These are phyloP conservation scores for Sporothrix luriei DNA, from an alignment of 2,329 filamentous ascomycete genomes.

Conservation along the genomic window DNA sequence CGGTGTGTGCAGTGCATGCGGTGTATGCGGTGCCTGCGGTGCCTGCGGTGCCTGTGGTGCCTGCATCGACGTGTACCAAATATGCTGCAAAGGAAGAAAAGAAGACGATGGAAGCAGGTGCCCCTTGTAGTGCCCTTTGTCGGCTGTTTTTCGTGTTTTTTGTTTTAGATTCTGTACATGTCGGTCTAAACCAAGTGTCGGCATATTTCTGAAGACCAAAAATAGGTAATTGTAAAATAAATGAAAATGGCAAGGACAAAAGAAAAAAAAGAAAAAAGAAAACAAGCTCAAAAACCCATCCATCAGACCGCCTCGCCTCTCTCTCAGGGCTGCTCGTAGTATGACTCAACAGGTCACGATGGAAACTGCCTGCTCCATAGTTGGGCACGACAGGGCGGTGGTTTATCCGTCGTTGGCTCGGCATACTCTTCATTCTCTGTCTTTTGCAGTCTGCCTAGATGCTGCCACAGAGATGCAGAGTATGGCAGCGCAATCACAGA, in stretches of 20 bases:
- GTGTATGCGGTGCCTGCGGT: too few species aligned
- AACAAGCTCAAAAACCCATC: neutral
- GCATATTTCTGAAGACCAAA: neutral
- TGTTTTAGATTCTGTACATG: neutral
- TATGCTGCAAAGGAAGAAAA: neutral
- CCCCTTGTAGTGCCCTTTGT: too few species aligned
- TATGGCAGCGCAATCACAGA: neutral
- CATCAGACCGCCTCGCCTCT: neutral
- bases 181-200: neutral
- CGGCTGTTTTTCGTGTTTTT: neutral
- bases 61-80: constrained; percentile 11
- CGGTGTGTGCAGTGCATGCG: too few species aligned
- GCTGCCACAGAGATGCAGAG: neutral
- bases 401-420: neutral
- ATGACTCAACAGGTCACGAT: constrained; percentile 19
- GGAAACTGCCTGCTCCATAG: neutral
- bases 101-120: neutral
- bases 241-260: too few species aligned
- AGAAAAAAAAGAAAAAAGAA: neutral
- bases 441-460: constrained; percentile 10
- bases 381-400: neutral
- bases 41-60: neutral
- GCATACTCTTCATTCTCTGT: neutral
- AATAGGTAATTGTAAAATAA: neutral
- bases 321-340: neutral